A percentile compares a stretch with the other conserved stretches of the same genome.
These are phyloP conservation scores for Talaromyces sp. DNA, from an alignment of 2,329 filamentous ascomycete species.

Conservation along the genomic window DNA sequence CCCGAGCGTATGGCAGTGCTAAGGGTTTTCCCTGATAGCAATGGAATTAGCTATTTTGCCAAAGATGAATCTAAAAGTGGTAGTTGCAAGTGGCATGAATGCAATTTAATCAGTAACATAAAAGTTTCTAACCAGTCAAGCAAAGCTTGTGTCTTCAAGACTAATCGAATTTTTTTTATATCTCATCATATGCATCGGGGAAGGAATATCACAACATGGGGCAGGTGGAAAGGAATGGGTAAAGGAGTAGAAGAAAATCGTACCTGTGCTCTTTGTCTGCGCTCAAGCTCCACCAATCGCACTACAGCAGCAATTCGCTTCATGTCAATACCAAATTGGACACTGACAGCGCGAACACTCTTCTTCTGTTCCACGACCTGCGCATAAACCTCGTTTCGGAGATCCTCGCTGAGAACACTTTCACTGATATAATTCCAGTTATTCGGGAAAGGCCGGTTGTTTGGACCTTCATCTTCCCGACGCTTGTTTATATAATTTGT, in stretches of 20 bases:
- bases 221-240: not conserved
- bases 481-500: slow-evolving; percentile 35
- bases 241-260: slow-evolving; percentile 42
- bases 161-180: slow-evolving; percentile 84
- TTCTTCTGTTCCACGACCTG: slow-evolving; percentile 67
- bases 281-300: slow-evolving; percentile 82
- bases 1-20: slow-evolving; percentile 74
- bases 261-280: slow-evolving; percentile 75
- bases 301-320: slow-evolving; percentile 83
- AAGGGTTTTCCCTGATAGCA: slow-evolving; percentile 70
- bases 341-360: slow-evolving; percentile 75
- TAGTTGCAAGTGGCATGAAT: slow-evolving; percentile 6
- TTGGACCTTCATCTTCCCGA: slow-evolving; percentile 13
- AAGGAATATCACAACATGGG: not conserved
- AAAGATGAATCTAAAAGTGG: slow-evolving; percentile 17
- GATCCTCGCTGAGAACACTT: slow-evolving; percentile 70
- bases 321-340: slow-evolving; percentile 76
- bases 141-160: slow-evolving; percentile 84
- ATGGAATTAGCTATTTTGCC: slow-evolving; percentile 16
- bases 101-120: slow-evolving; percentile 37
- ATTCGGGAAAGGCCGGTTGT: slow-evolving; percentile 67
- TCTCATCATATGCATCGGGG: slow-evolving; percentile 62
- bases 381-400: slow-evolving; percentile 73
- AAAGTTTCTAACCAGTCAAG: slow-evolving; percentile 66
- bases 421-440: slow-evolving; percentile 73